Evolutionary conservation across 129 eudicot species (phyloP), one percentile per base, ranked within the genome.

Genomic region (Deinandra increscens): DNA sequence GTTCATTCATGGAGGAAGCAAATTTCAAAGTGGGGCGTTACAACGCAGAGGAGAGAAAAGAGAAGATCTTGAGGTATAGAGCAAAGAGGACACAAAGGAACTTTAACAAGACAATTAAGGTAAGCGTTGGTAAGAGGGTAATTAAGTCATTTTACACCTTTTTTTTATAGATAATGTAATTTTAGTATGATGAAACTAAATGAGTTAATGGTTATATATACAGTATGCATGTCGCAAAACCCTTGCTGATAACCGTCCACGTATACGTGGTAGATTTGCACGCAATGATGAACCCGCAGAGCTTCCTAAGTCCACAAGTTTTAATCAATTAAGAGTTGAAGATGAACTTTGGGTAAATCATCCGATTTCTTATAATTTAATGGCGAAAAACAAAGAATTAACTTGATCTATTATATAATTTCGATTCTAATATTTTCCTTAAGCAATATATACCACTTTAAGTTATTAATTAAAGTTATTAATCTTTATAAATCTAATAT

Each of bases 211-310:
- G 33, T 3, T 66, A 33, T 54, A 1, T 56, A n/a, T n/a, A n/a
- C n/a, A 49, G 98, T 92, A 92, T 81, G 96, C 91, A 79, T 92
- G 98, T 62, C 96, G 98, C 43, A 92, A 92, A 68, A 89, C 98
- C 29, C 85, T 92, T 70, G 98, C 98, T 7, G 98, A 92, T 75
- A 92, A 79, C 41, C 81, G 98, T 44, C 95, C 91, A 56, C 73
- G 98, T 64, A 87, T 92, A 79, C 96, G 98, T 64, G 98, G 98
- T 75, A 88, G 98, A 70, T 92, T 92, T 74, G 98, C 96, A 5
- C 86, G 96, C 11, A 92, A 84, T 72, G 96, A 92, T 70, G 98
- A 92, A 62, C 75, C 82, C 37, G 87, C 76, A 60, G 96, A 86
- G 74, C 84, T 78, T 82, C 84, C 86, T 3, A 82, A 79, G 76